Evolutionary conservation across 768 basidiomycete genomes (phyloP), one percentile per base, ranked within the genome.

Genomic region (Termitomyces sp.): DNA sequence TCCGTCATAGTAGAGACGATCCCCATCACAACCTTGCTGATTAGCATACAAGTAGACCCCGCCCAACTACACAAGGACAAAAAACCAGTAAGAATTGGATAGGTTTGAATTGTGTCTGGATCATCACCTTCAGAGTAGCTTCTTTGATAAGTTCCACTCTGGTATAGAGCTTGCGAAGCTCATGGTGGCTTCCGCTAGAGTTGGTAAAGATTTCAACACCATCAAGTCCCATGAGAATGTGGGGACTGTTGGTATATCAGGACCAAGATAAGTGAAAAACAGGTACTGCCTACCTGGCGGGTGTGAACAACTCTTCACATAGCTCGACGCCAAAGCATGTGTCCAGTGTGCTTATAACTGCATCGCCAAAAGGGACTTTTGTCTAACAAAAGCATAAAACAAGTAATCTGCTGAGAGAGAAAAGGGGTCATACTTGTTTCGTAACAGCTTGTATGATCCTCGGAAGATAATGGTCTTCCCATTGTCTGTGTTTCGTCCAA

Each of bases 191-290:
- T 5, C 95, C 97, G 65, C 93, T 96, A 1, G 97, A 98, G 75
- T 99, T 99, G 9, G 96, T 98, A 71, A 98, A 98, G 54, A 99
- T 97, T 74, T 99, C 97, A 8, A 98, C 96, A 6, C 97, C 97
- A 69, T 99, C 96, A 9, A 99, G 84, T 7, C 96, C 97, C 97
- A 98, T 98, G 13, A 89, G 76, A 59, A 98, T 96, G 71, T 99
- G 97, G 5, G 97, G 97, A 63, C 97, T 99, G n/a, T 5, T 50
- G n/a, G 24, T 24, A 63, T 15, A 46, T 6, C 62, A 33, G 24
- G n/a, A 48, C 44, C 33, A 55, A 49, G 12, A 33, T 57, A 38
- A 20, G 39, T 36, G 1, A 35, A 36, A 24, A 48, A 45, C 8
- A 38, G 18, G 15, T 53, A 44, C 24, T 83, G 83, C 85, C 83